Conservation (phyloP, 495 filamentous ascomycete species). For the Delitschia confertaspora region DNA sequence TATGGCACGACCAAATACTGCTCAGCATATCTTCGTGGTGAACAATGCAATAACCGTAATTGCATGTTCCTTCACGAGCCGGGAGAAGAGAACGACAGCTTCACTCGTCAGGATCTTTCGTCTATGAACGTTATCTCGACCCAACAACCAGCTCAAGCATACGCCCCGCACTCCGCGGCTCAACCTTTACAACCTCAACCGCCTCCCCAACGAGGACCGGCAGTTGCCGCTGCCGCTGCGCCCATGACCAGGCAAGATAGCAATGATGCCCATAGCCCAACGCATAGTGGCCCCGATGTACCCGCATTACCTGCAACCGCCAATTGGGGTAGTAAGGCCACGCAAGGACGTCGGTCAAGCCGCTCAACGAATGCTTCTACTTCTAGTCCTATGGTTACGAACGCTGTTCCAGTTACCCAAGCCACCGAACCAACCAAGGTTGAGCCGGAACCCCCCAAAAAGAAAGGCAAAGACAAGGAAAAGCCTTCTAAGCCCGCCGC, state of each 20-base stretch:
- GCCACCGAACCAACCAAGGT: slow-evolving; percentile 16
- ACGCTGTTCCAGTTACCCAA: slow-evolving; percentile 35
- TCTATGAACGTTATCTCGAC: slow-evolving; percentile 85
- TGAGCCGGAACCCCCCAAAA: slow-evolving; percentile 7
- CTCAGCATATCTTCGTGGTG: slow-evolving; percentile 88
- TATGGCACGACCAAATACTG: slow-evolving; percentile 99
- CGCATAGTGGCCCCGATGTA: slow-evolving; percentile 51
- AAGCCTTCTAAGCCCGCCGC: slow-evolving; percentile 11
- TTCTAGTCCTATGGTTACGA: slow-evolving; percentile 68
- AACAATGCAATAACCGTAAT: slow-evolving; percentile 83
- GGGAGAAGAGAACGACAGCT: slow-evolving; percentile 93
- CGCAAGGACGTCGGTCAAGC: slow-evolving; percentile 64
- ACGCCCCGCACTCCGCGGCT: slow-evolving; percentile 32
- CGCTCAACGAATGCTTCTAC: slow-evolving; percentile 67
- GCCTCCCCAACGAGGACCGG: slow-evolving; percentile 41
- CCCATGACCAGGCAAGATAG: slow-evolving; percentile 62
- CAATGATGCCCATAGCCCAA: slow-evolving; percentile 59
- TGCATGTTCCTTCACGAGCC: slow-evolving; percentile 98
- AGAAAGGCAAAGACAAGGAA: not conserved
- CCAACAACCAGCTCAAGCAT: slow-evolving; percentile 52
- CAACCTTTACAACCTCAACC: slow-evolving; percentile 42
- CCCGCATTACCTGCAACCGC: slow-evolving; percentile 86
- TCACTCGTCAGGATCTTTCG: slow-evolving; percentile 87
- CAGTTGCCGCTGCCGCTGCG: slow-evolving; percentile 51
- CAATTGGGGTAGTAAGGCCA: slow-evolving; percentile 80